phyloP scores from a whole-genome alignment of 2,329 filamentous ascomycete species.

The Claviceps cyperi region DNA sequence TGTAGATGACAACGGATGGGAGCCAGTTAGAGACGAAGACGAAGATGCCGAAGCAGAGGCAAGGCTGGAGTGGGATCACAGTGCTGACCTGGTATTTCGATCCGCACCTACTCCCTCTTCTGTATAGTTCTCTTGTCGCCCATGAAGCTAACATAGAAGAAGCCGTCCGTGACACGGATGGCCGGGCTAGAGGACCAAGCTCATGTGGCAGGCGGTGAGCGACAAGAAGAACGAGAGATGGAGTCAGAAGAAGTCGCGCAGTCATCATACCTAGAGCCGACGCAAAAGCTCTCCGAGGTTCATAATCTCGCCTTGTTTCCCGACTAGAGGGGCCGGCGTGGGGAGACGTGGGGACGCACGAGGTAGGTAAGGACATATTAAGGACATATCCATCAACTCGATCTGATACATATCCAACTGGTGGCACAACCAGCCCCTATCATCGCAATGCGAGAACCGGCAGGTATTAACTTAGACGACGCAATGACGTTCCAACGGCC shows the following conservation, averaged over 20 bases:
- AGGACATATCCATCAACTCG: neutral
- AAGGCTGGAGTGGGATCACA: constrained; percentile 61
- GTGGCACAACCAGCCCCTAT: constrained; percentile 85
- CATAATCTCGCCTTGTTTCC: constrained; percentile 30
- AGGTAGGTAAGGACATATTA: neutral
- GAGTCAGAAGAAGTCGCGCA: constrained; percentile 9
- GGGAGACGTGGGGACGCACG: neutral
- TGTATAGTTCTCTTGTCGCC: neutral
- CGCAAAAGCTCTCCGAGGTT: constrained; percentile 59
- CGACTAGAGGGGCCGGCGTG: constrained; percentile 12
- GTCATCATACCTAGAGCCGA: constrained; percentile 44
- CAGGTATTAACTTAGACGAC: constrained; percentile 38
- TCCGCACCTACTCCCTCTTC: neutral
- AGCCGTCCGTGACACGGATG: constrained; percentile 28
- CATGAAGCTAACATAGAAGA: constrained; percentile 20
- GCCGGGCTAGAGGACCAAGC: constrained; percentile 21
- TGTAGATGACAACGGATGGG: constrained; percentile 65
- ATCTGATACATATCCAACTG: constrained; percentile 53
- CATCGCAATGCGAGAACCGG: constrained; percentile 35
- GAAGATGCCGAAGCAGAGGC: constrained; percentile 51
- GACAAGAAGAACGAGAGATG: constrained; percentile 10
- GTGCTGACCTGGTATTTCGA: constrained; percentile 42
- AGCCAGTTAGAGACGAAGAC: constrained; percentile 46
- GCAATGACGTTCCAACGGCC: constrained; percentile 54
- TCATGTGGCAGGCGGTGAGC: constrained; percentile 10